A percentile compares a stretch with the other conserved stretches of the same genome.
phyloP scores from a whole-genome alignment of 192 early-diverging fungal genomes.

The Kappamyces sp. region DNA sequence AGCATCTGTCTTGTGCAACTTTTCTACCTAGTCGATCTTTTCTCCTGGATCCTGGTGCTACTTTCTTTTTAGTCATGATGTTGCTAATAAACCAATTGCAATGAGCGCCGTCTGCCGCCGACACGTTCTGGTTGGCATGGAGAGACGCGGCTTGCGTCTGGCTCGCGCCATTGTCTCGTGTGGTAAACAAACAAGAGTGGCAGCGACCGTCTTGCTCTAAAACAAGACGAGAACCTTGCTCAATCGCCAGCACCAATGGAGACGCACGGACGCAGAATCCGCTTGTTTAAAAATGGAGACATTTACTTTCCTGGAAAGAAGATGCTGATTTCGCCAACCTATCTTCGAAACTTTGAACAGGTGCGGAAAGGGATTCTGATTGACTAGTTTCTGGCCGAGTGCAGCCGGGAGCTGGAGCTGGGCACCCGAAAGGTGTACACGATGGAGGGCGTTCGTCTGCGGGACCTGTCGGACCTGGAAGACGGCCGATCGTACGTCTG shows the following conservation, averaged over 20 bases:
- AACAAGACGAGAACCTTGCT: no score
- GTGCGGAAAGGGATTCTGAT: conserved; percentile 22
- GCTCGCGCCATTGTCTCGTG: no score
- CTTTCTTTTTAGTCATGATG: no score
- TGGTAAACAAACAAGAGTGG: no score
- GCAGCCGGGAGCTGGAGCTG: conserved; percentile 34
- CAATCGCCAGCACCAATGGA: not conserved
- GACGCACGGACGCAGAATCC: conserved; percentile 24
- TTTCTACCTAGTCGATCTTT: no score
- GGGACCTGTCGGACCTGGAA: conserved; percentile 28
- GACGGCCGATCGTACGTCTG: conserved; percentile 41
- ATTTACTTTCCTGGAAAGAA: conserved; percentile 31
- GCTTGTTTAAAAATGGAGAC: conserved; percentile 47
- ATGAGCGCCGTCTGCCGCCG: no score
- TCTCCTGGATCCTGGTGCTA: no score
- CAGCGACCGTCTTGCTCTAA: no score
- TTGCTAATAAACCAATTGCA: no score
- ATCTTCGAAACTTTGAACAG: conserved; percentile 46
- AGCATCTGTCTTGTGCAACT: conserved; percentile 8
- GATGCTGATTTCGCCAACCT: conserved; percentile 30
- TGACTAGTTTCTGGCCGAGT: conserved; percentile 34
- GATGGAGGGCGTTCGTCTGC: conserved; percentile 32
- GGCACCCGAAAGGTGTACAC: conserved; percentile 34
- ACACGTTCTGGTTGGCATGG: no score
- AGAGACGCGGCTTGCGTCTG: no score